phyloP scores from a whole-genome alignment of 768 basidiomycete species.

The Boletus huronensis region DNA sequence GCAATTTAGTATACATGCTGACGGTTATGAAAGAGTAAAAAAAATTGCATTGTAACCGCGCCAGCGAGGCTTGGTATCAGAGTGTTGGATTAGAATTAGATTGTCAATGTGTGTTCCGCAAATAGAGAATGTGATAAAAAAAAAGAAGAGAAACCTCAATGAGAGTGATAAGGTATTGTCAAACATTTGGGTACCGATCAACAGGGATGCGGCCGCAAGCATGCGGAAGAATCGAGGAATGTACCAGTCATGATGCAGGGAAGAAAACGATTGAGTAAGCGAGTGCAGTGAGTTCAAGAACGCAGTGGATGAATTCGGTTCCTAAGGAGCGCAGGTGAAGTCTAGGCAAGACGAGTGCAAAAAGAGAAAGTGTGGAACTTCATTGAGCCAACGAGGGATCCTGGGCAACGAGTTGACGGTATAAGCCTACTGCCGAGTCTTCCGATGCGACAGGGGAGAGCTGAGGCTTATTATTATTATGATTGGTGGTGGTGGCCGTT shows the following conservation, averaged over 20 bases:
- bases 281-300: slow-evolving; percentile 30
- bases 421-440: slow-evolving; percentile 81
- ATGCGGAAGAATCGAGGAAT: slow-evolving; percentile 24
- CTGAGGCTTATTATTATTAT: slow-evolving; percentile 38
- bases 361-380: slow-evolving; percentile 10
- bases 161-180: slow-evolving; percentile 36
- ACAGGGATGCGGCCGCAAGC: slow-evolving; percentile 20
- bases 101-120: slow-evolving; percentile 34
- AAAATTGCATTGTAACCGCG: slow-evolving; percentile 18
- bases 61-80: slow-evolving; percentile 27
- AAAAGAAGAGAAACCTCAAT: slow-evolving; percentile 15
- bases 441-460: slow-evolving; percentile 64
- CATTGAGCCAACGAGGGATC: slow-evolving; percentile 61
- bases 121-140: slow-evolving; percentile 38
- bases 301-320: slow-evolving; percentile 17
- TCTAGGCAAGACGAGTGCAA: slow-evolving; percentile 17
- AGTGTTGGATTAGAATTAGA: slow-evolving; percentile 25
- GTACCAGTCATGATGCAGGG: slow-evolving; percentile 31
- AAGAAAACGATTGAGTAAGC: slow-evolving; percentile 23
- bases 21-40: slow-evolving; percentile 2
- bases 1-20: slow-evolving; percentile 22
- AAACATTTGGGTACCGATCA: slow-evolving; percentile 27
- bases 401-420: slow-evolving; percentile 76
- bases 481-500: slow-evolving; percentile 22
- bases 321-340: slow-evolving; percentile 18